Evolutionary conservation across 129 eudicot species (phyloP).

Genomic region (Centaurea solstitialis): DNA sequence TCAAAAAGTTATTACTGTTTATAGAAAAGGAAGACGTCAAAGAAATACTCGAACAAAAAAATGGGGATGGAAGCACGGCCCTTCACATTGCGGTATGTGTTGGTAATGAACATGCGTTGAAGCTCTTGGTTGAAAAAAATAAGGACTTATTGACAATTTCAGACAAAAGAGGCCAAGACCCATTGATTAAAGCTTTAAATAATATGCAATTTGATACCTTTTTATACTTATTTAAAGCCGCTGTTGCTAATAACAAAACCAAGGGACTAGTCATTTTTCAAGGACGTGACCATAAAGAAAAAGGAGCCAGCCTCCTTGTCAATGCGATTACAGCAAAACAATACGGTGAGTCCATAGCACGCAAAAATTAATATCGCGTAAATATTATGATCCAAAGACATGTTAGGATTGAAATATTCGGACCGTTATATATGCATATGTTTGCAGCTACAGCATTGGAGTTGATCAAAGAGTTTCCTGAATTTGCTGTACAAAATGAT

Average conservation of each 20-base stretch:
- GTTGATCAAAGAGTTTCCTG: too few relatives aligned
- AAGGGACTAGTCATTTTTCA: too few relatives aligned
- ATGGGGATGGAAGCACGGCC: neutral
- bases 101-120: neutral
- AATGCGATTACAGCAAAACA: conserved; percentile 8
- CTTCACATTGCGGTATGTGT: conserved; percentile 1
- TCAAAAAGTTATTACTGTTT: neutral
- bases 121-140: neutral
- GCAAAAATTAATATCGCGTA: neutral
- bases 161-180: neutral
- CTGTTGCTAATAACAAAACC: neutral
- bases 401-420: neutral
- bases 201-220: conserved; percentile 5
- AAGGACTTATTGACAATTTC: neutral
- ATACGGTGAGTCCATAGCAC: neutral
- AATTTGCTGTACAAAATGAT: too few relatives aligned
- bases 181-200: conserved; percentile 9
- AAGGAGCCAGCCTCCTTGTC: neutral
- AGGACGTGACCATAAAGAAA: too few relatives aligned
- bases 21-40: too few relatives aligned
- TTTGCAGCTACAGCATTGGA: neutral
- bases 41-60: neutral
- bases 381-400: too few relatives aligned
- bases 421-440: too few relatives aligned
- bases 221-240: conserved; percentile 7